A percentile compares a stretch with the other conserved stretches of the same genome.
phyloP scores from a whole-genome alignment of 1,284 basidiomycete species.

The Ceratobasidium sp. region DNA sequence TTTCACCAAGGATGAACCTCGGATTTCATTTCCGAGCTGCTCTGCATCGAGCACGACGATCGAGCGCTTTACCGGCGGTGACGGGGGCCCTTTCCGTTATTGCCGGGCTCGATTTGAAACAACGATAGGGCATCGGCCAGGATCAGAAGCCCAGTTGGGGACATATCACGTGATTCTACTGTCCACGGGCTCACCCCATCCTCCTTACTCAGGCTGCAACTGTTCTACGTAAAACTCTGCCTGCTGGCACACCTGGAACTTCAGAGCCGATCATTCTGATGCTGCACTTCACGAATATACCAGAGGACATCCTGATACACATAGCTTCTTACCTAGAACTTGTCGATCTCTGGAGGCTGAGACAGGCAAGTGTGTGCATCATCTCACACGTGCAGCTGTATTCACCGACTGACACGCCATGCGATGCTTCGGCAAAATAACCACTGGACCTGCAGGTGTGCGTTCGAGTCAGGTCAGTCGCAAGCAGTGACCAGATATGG shows the following conservation, averaged over 20 bases:
- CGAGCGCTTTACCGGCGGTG: background rate
- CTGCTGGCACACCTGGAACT: background rate
- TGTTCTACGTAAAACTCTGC: background rate
- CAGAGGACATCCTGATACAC: conserved; percentile 26
- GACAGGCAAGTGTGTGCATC: conserved; percentile 17
- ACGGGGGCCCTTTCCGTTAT: background rate
- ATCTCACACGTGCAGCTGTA: background rate
- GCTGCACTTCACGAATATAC: conserved; percentile 11
- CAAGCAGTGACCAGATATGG: conserved; percentile 18
- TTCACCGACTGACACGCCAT: background rate
- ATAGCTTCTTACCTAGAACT: conserved; percentile 26
- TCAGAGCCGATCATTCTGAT: conserved; percentile 12
- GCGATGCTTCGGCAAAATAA: background rate
- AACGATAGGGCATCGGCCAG: background rate
- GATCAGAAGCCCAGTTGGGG: background rate
- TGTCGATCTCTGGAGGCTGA: conserved; percentile 33
- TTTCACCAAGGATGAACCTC: background rate
- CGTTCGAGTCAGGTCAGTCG: background rate
- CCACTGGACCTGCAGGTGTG: conserved; percentile 20
- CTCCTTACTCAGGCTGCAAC: background rate
- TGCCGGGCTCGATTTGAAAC: background rate
- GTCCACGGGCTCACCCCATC: background rate
- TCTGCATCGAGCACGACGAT: background rate
- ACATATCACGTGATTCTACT: background rate
- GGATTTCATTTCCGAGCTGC: background rate